Base-by-base conservation (phyloP, 306 rosid species). In the Amphicarpaea edgeworthii region DNA sequence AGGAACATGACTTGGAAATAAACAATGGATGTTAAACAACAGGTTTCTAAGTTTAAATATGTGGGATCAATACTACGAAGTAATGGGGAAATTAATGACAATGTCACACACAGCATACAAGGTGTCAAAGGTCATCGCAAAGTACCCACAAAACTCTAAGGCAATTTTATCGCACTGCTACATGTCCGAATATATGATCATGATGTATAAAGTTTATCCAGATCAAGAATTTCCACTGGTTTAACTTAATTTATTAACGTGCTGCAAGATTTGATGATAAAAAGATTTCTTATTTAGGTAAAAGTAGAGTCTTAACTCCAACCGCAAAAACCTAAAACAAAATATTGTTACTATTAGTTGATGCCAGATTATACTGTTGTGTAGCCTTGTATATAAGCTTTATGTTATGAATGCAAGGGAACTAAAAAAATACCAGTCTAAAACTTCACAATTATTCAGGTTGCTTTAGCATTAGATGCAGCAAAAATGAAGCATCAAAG, bases 401-500 rank as follows among this genome's bases (percentile, higher is more conserved):
- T 20, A 59, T 28, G 34, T 28, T 8, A n/a, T 0, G 12, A 21
- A 20, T 5, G 16, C 23, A 53, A 7, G 69, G 60, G 73, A 58
- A 61, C 62, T 51, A 38, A 41, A 3, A 45, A 28, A 14, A 0
- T 21, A 79, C 38, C 49, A 64, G 32, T 65, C 49, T 15, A 60
- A 70, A 32, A 26, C 70, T 17, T 49, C 4, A 16, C 34, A 10
- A 28, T 43, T 65, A 16, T n/a, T 45, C 54, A 60, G 58, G 42
- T 59, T 23, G 64, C 19, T 68, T 77, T 45, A 47, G 24, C n/a
- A 41, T 61, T 57, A 73, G 17, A 42, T 19, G 19, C 23, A 21
- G 58, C 26, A 55, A 73, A 24, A 73, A 46, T 38, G 26, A n/a
- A 72, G 73, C 28, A 74, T 47, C 40, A 38, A 40, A 2, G 60